Percentiles rank a stretch among this genome's conserved stretches.
Evolutionary conservation across 2,329 filamentous ascomycete species (phyloP).

Genomic region (Elsinoe necatrix): DNA sequence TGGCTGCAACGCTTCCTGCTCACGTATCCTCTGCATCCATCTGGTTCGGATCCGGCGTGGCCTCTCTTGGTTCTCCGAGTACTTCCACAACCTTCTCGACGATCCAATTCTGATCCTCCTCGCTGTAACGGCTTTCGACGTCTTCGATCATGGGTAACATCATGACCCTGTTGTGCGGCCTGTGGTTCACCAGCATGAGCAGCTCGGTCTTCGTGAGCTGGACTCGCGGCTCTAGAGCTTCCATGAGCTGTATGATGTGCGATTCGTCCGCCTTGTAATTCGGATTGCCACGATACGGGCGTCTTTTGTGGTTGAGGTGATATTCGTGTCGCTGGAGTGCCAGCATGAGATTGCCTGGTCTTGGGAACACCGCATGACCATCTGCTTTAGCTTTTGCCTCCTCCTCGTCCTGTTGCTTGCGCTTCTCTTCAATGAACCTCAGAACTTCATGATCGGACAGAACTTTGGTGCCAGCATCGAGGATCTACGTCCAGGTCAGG

Average conservation of each 20-base stretch:
- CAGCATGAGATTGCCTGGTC: conserved; percentile 27
- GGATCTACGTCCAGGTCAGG: conserved; percentile 22
- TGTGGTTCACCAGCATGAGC: conserved; percentile 29
- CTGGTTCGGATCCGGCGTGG: conserved; percentile 5
- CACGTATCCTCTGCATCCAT: conserved; percentile 2
- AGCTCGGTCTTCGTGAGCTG: conserved; percentile 29
- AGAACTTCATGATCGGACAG: conserved; percentile 31
- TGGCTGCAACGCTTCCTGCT: not conserved
- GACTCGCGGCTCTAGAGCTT: conserved; percentile 25
- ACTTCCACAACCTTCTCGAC: conserved; percentile 24
- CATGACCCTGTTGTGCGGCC: conserved; percentile 27
- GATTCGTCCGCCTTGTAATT: conserved; percentile 21
- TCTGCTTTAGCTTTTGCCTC: conserved; percentile 24
- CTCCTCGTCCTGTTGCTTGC: conserved; percentile 26
- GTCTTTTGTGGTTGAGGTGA: conserved; percentile 19
- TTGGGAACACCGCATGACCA: conserved; percentile 20
- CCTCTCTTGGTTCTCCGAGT: conserved; percentile 8
- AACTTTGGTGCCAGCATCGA: conserved; percentile 30
- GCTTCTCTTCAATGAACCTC: conserved; percentile 27
- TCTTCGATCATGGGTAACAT: conserved; percentile 31
- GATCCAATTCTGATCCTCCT: conserved; percentile 27
- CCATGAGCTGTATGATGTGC: conserved; percentile 23
- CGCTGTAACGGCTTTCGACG: conserved; percentile 27
- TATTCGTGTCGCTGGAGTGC: conserved; percentile 19
- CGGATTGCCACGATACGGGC: conserved; percentile 21